Evolutionary conservation across 192 early-diverging fungal genomes (phyloP), one percentile per base, ranked within the genome.

Genomic region (Hyaloraphidium curvatum): DNA sequence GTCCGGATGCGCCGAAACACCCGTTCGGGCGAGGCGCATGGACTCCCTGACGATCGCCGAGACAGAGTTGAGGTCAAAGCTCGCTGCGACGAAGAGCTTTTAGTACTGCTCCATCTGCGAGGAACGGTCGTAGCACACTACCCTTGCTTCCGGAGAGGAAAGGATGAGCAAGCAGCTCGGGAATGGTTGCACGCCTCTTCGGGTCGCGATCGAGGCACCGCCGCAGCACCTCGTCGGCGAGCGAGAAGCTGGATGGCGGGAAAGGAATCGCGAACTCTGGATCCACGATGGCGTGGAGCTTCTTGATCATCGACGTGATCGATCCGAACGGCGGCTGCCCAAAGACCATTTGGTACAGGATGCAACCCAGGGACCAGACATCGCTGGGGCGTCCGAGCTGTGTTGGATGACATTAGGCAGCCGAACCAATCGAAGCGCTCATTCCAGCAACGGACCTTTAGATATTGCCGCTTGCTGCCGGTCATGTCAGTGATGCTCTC

Each of bases 311-410:
- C 14, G 67, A 58, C n/a, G 68, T 40, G 11, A 89, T 60, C 52
- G 84, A 69, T 17, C 73, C 68, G 65, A 93, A 96, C 5, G 89
- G 92, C 2, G 88, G 78, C 4, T 68, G 67, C 0, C 83, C 83
- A 55, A 91, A 93, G 3, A 87, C 74, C 70, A 96, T 80, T 53
- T 89, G 82, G 62, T 93, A 96, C 17, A 93, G 58, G 28, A 96
- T 96, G 51, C 88, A 90, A 13, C 89, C 89, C 5, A 92, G 63
- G 0, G 87, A 87, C 91, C 91, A 87, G 1, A 96, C 80, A 58
- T 96, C 91, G 50, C 77, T 80, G 0, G 89, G 62, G 0, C 81
- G 67, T 2, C 87, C 87, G 14, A 89, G 66, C 71, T 87, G 64
- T 13, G n/a, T 37, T 37, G n/a, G n/a, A n/a, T 37, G 7, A 7